phyloP scores from a whole-genome alignment of 2,329 filamentous ascomycete species.

The Penicillium rolfsii region DNA sequence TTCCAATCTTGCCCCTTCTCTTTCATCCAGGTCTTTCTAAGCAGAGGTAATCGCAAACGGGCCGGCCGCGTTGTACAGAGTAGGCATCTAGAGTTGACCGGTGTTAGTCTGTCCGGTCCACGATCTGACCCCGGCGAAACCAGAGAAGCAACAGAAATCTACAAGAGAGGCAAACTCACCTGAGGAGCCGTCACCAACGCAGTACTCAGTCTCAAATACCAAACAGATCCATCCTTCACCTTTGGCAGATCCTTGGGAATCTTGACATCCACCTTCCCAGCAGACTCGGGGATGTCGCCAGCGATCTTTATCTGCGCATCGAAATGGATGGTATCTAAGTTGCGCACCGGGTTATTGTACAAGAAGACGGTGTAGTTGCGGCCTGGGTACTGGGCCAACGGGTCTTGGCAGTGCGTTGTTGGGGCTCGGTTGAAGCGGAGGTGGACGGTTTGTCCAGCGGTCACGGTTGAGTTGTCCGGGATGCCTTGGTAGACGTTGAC shows the following conservation, averaged over 20 bases:
- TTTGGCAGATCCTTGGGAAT: slow-evolving; percentile 32
- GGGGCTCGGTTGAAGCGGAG: slow-evolving; percentile 35
- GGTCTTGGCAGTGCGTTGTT: slow-evolving; percentile 31
- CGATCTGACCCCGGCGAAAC: neutral
- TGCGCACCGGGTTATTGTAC: slow-evolving; percentile 37
- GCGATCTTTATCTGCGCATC: slow-evolving; percentile 28
- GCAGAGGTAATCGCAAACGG: slow-evolving; percentile 30
- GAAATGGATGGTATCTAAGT: slow-evolving; percentile 26
- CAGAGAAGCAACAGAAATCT: neutral
- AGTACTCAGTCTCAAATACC: slow-evolving; percentile 36
- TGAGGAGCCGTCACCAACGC: slow-evolving; percentile 33
- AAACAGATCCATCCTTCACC: slow-evolving; percentile 32
- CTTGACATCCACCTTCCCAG: slow-evolving; percentile 28
- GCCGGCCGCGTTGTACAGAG: slow-evolving; percentile 33
- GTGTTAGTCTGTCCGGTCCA: neutral
- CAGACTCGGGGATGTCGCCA: slow-evolving; percentile 23
- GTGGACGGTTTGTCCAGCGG: slow-evolving; percentile 28
- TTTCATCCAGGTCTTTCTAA: slow-evolving; percentile 10
- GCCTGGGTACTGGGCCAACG: slow-evolving; percentile 26
- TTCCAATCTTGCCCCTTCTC: neutral
- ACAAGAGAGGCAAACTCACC: slow-evolving; percentile 22
- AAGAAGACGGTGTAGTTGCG: slow-evolving; percentile 33
- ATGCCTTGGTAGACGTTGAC: slow-evolving; percentile 40
- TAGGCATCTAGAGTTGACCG: slow-evolving; percentile 30
- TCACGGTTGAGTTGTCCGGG: slow-evolving; percentile 37